phyloP scores from a whole-genome alignment of 176 grass and related monocot genomes.

The Raddia distichophylla region DNA sequence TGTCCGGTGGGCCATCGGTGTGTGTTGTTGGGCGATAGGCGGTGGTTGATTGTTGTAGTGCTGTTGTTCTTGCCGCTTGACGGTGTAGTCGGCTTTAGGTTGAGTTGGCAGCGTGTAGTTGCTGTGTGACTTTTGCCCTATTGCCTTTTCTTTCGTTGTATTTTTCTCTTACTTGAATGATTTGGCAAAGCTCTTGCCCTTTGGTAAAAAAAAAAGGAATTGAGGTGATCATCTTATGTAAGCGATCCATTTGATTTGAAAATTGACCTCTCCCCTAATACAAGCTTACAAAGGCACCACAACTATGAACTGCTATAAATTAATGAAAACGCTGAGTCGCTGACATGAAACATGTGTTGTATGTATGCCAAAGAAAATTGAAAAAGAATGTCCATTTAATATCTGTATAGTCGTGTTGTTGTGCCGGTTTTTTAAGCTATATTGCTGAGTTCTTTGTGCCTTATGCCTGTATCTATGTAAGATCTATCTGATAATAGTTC shows the following conservation, averaged over 20 bases:
- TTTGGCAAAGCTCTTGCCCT: too few relatives aligned
- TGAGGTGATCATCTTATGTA: too few relatives aligned
- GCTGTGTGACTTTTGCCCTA: too few relatives aligned
- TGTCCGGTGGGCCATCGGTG: too few relatives aligned
- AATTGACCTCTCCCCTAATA: background rate
- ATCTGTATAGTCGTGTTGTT: background rate
- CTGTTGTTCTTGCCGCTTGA: too few relatives aligned
- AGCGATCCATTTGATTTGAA: background rate
- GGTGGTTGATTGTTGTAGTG: too few relatives aligned
- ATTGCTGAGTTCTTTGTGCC: background rate
- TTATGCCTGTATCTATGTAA: background rate
- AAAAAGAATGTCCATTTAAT: background rate
- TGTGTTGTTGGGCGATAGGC: too few relatives aligned
- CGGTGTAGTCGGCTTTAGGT: too few relatives aligned
- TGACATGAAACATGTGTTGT: background rate
- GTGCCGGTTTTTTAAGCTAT: background rate
- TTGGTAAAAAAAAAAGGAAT: too few relatives aligned
- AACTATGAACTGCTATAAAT: background rate
- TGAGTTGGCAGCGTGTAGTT: too few relatives aligned
- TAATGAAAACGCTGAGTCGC: constrained; percentile 6
- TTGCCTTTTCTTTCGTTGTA: too few relatives aligned
- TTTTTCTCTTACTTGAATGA: too few relatives aligned
- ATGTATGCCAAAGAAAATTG: background rate
- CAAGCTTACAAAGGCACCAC: background rate
- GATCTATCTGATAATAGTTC: constrained; percentile 22